Conservation (phyloP, 306 rosid genomes). For the Biancaea sappan region DNA sequence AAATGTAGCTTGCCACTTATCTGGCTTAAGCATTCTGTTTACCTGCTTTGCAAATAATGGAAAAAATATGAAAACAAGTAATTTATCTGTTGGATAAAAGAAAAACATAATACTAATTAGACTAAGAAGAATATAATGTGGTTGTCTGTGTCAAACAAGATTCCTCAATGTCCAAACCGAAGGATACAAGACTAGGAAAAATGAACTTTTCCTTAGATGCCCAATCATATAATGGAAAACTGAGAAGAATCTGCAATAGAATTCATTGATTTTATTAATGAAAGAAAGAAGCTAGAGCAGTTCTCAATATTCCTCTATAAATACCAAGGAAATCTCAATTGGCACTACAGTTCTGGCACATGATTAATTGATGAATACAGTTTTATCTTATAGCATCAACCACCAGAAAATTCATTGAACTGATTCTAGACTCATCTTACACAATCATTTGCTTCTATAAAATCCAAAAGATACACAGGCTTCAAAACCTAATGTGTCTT, state of each 20-base stretch:
- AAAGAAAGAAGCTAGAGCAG: background rate
- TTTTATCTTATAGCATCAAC: conserved; percentile 7
- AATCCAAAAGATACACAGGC: conserved; percentile 7
- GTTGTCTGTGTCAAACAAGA: background rate
- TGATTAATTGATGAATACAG: background rate
- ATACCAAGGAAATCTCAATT: background rate
- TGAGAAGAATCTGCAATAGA: conserved; percentile 14
- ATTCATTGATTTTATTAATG: background rate
- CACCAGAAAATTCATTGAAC: conserved; percentile 7
- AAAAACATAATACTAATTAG: background rate
- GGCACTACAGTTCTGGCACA: background rate
- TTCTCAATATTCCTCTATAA: background rate
- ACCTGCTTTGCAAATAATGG: conserved; percentile 54
- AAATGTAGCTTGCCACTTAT: conserved; percentile 80
- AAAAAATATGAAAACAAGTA: conserved; percentile 12
- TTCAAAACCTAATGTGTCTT: background rate
- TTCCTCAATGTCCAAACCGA: background rate
- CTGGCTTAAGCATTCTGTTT: conserved; percentile 86
- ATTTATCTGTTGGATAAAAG: background rate
- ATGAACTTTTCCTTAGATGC: background rate
- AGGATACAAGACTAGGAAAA: background rate
- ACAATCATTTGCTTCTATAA: background rate
- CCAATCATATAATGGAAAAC: conserved; percentile 8
- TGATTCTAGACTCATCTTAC: background rate
- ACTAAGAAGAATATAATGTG: background rate